phyloP scores from a whole-genome alignment of 2,329 filamentous ascomycete genomes.

The Blumeria graminis region DNA sequence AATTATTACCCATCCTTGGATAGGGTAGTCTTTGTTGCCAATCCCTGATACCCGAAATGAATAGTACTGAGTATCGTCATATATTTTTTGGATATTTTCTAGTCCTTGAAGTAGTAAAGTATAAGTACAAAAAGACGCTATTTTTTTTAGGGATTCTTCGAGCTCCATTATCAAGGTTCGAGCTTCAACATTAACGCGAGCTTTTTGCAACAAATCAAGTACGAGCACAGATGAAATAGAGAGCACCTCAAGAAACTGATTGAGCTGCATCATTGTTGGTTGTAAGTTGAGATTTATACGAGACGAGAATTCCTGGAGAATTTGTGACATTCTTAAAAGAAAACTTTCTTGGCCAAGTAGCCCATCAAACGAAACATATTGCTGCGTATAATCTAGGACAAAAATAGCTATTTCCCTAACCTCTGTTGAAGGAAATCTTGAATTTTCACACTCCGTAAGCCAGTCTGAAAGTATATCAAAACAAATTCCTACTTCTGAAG shows the following conservation, averaged over 20 bases:
- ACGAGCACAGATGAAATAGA: conserved; percentile 15
- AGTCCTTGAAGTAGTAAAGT: conserved; percentile 22
- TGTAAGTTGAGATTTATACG: conserved; percentile 4
- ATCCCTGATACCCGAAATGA: conserved; percentile 27
- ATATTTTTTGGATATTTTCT: conserved; percentile 21
- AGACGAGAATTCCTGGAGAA: conserved; percentile 10
- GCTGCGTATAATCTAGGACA: conserved; percentile 13
- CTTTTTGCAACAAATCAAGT: conserved; percentile 21
- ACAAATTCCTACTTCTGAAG: conserved; percentile 36
- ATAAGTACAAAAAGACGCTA: conserved; percentile 18
- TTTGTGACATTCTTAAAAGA: conserved; percentile 11
- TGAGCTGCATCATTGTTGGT: background rate
- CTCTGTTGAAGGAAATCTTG: conserved; percentile 2
- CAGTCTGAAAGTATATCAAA: conserved; percentile 32
- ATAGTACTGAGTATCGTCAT: conserved; percentile 23
- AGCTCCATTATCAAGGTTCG: conserved; percentile 15
- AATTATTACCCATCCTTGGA: conserved; percentile 33
- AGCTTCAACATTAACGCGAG: conserved; percentile 8
- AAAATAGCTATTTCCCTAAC: conserved; percentile 5
- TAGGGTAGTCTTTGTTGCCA: conserved; percentile 19
- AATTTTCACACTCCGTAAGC: conserved; percentile 3
- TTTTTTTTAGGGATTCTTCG: conserved; percentile 24
- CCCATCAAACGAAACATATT: conserved; percentile 7
- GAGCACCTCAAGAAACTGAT: conserved; percentile 6
- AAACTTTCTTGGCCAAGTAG: conserved; percentile 6